Evolutionary conservation across 2,329 filamentous ascomycete genomes (phyloP).

Genomic region (Pseudogymnoascus pannorum): DNA sequence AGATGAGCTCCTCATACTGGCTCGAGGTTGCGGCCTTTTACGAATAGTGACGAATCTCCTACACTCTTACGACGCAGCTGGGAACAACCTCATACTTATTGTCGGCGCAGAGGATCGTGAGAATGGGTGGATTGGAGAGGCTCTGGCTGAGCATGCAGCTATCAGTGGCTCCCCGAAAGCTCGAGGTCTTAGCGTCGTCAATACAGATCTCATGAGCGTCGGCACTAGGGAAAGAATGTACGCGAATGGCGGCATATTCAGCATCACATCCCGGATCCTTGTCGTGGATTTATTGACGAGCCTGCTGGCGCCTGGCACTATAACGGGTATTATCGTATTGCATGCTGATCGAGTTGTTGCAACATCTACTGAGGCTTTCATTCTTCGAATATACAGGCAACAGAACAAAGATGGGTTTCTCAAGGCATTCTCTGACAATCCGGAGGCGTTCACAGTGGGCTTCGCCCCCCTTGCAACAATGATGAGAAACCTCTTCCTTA

Average conservation of each 20-base stretch:
- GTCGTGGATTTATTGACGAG: slow-evolving; percentile 88
- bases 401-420: slow-evolving; percentile 91
- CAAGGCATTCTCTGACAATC: slow-evolving; percentile 91
- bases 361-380: slow-evolving; percentile 90
- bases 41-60: slow-evolving; percentile 92
- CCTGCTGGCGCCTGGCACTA: slow-evolving; percentile 70
- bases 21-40: slow-evolving; percentile 83
- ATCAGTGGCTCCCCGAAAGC: slow-evolving; percentile 77
- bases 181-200: slow-evolving; percentile 81
- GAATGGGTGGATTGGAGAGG: slow-evolving; percentile 95
- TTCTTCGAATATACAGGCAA: slow-evolving; percentile 85
- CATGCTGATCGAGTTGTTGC: slow-evolving; percentile 83
- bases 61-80: slow-evolving; percentile 92
- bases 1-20: slow-evolving; percentile 89
- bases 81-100: slow-evolving; percentile 84
- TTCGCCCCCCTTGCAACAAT: slow-evolving; percentile 84
- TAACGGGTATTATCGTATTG: slow-evolving; percentile 80
- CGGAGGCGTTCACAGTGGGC: slow-evolving; percentile 81
- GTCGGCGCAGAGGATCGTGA: slow-evolving; percentile 87
- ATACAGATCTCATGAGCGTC: slow-evolving; percentile 89
- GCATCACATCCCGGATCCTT: slow-evolving; percentile 89
- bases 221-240: slow-evolving; percentile 88
- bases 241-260: slow-evolving; percentile 80
- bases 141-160: slow-evolving; percentile 88
- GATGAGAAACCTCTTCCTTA: slow-evolving; percentile 86